Evolutionary conservation across 2,329 filamentous ascomycete species (phyloP), one percentile per base, ranked within the genome.

Genomic region (Clarireedia sp.): DNA sequence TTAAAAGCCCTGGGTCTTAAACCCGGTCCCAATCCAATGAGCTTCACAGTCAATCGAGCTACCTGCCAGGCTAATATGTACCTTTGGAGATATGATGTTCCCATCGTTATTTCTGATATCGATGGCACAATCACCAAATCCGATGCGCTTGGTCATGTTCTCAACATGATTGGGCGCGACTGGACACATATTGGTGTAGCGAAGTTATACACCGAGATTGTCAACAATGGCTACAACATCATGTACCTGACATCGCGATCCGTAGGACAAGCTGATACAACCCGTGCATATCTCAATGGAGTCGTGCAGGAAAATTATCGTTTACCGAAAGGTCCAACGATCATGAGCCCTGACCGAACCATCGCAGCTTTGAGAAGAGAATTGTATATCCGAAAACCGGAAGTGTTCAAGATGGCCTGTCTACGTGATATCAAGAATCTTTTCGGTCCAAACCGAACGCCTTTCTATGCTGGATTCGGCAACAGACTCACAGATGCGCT

Each of bases 381-480:
- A 69, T 83, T 99, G 5, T 99, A 99, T 69, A 78, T 99, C 24
- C 83, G 94, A 52, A 97, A 99, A 70, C 95, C 94, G 0, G 91
- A 99, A 68, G 90, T 99, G 7, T 99, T 99, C 81, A 99, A 99
- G 73, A 99, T 99, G 95, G 90, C 94, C 2, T 99, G 94, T 60
- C 75, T 99, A 19, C 85, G 94, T 41, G 94, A 99, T 69, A 97
- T 99, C 63, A 85, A 91, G 68, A 89, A 86, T 57, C 78, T 99
- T 0, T 99, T 96, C 67, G 85, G 83, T 2, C 78, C 82, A 0
- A 83, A 87, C 24, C 77, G 82, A 43, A 90, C 85, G 17, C 92
- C 94, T 0, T 99, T 99, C 68, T 97, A 96, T 66, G 95, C 95
- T 10, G 94, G 94, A 0, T 99, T 97, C 67, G 94, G 95, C 57